Evolutionary conservation across 2,329 filamentous ascomycete species (phyloP), one percentile per base, ranked within the genome.

Genomic region (Aureobasidium uvarum): DNA sequence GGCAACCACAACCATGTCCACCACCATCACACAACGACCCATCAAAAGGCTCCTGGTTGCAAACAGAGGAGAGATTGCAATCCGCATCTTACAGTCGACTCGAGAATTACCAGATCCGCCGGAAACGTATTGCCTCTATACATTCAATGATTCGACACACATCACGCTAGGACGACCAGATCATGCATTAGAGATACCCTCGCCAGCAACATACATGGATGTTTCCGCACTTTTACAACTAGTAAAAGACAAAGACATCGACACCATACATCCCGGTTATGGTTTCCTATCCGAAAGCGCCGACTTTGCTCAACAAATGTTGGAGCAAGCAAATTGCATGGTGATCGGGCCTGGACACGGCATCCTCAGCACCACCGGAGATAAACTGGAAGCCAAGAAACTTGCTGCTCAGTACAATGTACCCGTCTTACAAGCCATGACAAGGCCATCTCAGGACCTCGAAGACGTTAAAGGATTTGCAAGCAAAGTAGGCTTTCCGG

Each of bases 21-120:
- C 48, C 14, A 16, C 45, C 23, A 33, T 23, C 16, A 51, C 18
- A 51, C 46, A 50, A 50, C 31, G 45, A 43, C 59, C 31, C 2
- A 82, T 85, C 60, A 79, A 78, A 64, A 79, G 81, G 28, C 77
- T 86, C 5, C 76, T 86, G 6, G 72, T 86, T 58, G 81, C 82
- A 20, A 85, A 85, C 69, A 86, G 85, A 76, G 86, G 86, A 64
- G 86, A 89, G 73, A 88, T 89, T 60, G 85, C 86, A 63, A 81
- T 84, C 2, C 81, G 86, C 14, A 85, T 88, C 55, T 76, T 88
- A 39, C 80, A 82, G 36, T 80, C 85, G 64, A 84, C 83, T n/a
- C 79, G 84, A 46, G 86, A 89, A 73, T 76, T 87, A n/a, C 25
- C 25, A 11, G 18, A 8, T 51, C 48, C 25, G 5, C 48, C 48